phyloP scores from a whole-genome alignment of 2,329 filamentous ascomycete species.

The Claviceps pazoutovae region DNA sequence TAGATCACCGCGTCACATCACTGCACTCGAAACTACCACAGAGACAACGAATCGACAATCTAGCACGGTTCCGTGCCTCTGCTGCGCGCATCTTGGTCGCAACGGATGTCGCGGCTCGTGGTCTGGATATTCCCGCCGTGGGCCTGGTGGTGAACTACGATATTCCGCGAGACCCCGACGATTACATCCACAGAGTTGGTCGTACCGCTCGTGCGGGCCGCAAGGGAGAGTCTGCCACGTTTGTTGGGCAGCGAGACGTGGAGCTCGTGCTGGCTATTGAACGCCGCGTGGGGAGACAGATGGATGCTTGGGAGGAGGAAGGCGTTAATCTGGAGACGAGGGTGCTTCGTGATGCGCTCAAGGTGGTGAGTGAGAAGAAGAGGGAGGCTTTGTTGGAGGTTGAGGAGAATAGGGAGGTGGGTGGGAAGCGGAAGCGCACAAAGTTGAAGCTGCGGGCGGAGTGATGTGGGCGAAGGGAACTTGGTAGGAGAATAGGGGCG shows the following conservation, averaged over 20 bases:
- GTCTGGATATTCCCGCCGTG: slow-evolving; percentile 90
- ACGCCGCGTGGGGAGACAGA: slow-evolving; percentile 59
- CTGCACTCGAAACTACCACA: slow-evolving; percentile 82
- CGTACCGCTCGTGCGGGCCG: slow-evolving; percentile 87
- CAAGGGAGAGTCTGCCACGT: slow-evolving; percentile 66
- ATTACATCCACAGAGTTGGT: slow-evolving; percentile 94
- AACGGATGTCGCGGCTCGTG: slow-evolving; percentile 86
- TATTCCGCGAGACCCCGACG: slow-evolving; percentile 86
- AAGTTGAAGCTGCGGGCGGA: slow-evolving; percentile 40
- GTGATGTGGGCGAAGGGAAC: slow-evolving; percentile 3
- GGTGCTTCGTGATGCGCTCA: slow-evolving; percentile 72
- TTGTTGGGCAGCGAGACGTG: slow-evolving; percentile 89
- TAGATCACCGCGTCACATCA: slow-evolving; percentile 81
- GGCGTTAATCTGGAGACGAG: slow-evolving; percentile 88
- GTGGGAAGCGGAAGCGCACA: slow-evolving; percentile 60
- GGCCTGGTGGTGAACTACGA: slow-evolving; percentile 90
- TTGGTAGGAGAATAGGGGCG: no score
- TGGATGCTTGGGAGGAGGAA: slow-evolving; percentile 78
- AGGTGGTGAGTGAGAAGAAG: slow-evolving; percentile 90
- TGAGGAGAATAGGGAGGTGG: slow-evolving; percentile 81
- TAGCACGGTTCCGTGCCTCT: slow-evolving; percentile 79
- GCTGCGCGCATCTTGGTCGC: slow-evolving; percentile 84
- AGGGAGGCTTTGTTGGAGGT: slow-evolving; percentile 81
- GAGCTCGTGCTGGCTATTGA: slow-evolving; percentile 86
- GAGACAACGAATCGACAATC: slow-evolving; percentile 69